phyloP scores from a whole-genome alignment of 176 grass and related monocot species.

The Tillandsia leiboldiana region DNA sequence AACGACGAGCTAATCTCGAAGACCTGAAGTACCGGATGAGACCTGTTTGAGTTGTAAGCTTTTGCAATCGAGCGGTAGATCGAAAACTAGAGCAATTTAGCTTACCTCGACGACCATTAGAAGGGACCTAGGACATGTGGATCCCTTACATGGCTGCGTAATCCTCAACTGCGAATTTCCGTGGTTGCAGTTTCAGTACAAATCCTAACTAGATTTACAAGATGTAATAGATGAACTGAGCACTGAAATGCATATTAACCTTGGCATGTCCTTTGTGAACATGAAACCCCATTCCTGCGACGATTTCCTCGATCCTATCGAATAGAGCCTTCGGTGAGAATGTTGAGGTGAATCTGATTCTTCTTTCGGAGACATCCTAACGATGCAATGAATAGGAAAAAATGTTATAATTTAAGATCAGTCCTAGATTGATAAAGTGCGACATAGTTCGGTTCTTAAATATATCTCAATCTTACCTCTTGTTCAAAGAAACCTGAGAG shows the following conservation, averaged over 20 bases:
- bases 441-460: background rate
- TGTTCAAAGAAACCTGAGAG: conserved; percentile 95
- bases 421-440: background rate
- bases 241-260: conserved; percentile 28
- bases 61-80: background rate
- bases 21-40: conserved; percentile 37
- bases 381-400: conserved; percentile 1
- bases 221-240: background rate
- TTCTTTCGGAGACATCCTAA: conserved; percentile 88
- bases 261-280: conserved; percentile 55
- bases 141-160: conserved; percentile 39
- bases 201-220: background rate
- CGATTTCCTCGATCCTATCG: conserved; percentile 66
- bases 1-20: conserved; percentile 70
- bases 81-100: background rate
- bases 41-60: background rate
- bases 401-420: background rate
- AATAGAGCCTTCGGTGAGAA: conserved; percentile 68
- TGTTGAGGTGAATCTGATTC: conserved; percentile 74
- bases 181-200: conserved; percentile 11
- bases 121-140: conserved; percentile 38
- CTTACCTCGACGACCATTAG: conserved; percentile 66
- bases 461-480: conserved; percentile 35
- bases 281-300: conserved; percentile 66
- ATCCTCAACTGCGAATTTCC: conserved; percentile 50